Evolutionary conservation across 257 asterid genomes (phyloP).

Genomic region (Solanum bulbocastanum): DNA sequence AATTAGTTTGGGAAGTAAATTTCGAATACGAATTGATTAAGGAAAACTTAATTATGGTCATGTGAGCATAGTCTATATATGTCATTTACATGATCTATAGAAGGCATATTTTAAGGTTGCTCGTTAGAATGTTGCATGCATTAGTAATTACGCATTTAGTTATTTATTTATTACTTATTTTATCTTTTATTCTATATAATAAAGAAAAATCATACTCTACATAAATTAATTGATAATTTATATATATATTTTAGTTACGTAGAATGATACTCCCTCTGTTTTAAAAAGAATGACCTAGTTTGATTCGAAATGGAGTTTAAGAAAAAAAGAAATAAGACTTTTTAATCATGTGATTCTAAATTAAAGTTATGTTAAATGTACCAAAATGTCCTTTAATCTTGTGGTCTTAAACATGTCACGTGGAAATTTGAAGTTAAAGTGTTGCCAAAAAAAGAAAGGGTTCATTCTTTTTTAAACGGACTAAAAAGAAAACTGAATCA

Average conservation of each 20-base stretch:
- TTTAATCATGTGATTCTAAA: neutral
- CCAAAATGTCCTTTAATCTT: too few relatives aligned
- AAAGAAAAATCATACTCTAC: neutral
- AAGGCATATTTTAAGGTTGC: neutral
- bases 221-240: neutral
- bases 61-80: neutral
- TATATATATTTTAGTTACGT: neutral
- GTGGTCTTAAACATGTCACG: too few relatives aligned
- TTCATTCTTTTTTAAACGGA: too few relatives aligned
- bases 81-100: neutral
- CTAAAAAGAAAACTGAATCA: too few relatives aligned
- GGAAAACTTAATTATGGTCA: neutral
- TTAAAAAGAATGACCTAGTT: too few relatives aligned
- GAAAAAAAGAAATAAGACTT: too few relatives aligned
- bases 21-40: neutral
- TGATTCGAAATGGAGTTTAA: accelerated
- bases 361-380: too few relatives aligned
- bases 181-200: neutral
- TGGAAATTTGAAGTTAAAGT: too few relatives aligned
- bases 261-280: neutral
- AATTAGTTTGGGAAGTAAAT: neutral
- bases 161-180: neutral
- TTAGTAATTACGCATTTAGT: neutral
- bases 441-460: too few relatives aligned
- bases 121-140: neutral